A percentile compares a stretch with the other conserved stretches of the same genome.
These are phyloP conservation scores for Termitomyces bulborhizus DNA, from an alignment of 768 basidiomycete species.

Conservation along the genomic window DNA sequence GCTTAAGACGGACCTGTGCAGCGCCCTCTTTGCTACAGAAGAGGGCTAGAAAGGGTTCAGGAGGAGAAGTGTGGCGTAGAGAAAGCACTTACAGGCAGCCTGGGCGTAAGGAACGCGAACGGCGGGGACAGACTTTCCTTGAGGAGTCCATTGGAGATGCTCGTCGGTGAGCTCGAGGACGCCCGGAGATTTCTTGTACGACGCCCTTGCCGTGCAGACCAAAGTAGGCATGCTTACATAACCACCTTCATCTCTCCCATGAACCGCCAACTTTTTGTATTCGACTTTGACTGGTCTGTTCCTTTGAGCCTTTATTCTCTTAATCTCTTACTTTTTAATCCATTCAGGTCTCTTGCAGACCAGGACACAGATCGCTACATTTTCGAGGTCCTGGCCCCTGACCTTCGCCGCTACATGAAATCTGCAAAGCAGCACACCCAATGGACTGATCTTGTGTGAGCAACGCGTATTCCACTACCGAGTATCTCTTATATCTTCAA, in stretches of 20 bases:
- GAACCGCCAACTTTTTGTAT: slow-evolving; percentile 73
- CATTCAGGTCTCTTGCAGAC: slow-evolving; percentile 63
- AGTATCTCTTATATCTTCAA: slow-evolving; percentile 18
- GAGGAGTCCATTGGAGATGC: slow-evolving; percentile 76
- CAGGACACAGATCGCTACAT: slow-evolving; percentile 96
- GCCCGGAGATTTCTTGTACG: slow-evolving; percentile 80
- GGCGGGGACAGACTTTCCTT: slow-evolving; percentile 57
- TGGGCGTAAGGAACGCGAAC: slow-evolving; percentile 58
- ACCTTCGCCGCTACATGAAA: slow-evolving; percentile 80
- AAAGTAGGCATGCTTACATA: no score
- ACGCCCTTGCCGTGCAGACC: slow-evolving; percentile 65
- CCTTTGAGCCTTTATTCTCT: no score
- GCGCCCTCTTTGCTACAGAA: slow-evolving; percentile 86
- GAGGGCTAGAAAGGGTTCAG: slow-evolving; percentile 41
- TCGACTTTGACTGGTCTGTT: slow-evolving; percentile 92
- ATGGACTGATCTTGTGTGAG: slow-evolving; percentile 96
- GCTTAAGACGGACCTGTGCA: slow-evolving; percentile 71
- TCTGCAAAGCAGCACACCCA: slow-evolving; percentile 55
- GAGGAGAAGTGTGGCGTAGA: neutral
- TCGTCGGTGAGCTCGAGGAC: slow-evolving; percentile 67
- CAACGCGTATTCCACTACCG: neutral
- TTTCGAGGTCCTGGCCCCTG: slow-evolving; percentile 80
- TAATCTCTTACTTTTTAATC: neutral
- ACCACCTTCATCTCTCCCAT: slow-evolving; percentile 4
- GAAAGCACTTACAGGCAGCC: slow-evolving; percentile 47